A percentile compares a stretch with the other conserved stretches of the same genome.
These are phyloP conservation scores for Termitomyces sp. DNA, from an alignment of 768 basidiomycete species.

Conservation along the genomic window DNA sequence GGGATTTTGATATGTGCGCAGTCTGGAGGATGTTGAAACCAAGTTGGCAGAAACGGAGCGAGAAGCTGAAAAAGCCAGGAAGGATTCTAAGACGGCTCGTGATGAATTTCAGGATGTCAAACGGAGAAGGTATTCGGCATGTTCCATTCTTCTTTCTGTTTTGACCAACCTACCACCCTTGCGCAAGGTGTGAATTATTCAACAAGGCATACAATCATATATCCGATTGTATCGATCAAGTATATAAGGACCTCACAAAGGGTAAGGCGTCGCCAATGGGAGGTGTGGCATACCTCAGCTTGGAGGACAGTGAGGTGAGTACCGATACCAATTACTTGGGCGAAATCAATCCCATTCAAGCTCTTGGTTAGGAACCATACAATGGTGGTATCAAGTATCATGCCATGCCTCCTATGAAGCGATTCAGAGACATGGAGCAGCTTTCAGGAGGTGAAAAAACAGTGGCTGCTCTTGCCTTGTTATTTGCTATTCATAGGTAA, in stretches of 20 bases:
- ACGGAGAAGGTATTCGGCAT: conserved; percentile 55
- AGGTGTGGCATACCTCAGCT: conserved; percentile 92
- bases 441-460: conserved; percentile 98
- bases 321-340: neutral
- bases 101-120: conserved; percentile 91
- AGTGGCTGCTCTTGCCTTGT: conserved; percentile 91
- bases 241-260: conserved; percentile 98
- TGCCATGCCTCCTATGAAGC: conserved; percentile 99
- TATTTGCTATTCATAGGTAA: conserved; percentile 95
- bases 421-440: conserved; percentile 99
- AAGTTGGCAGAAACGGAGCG: conserved; percentile 87
- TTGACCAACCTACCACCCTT: neutral
- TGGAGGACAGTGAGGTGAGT: conserved; percentile 92
- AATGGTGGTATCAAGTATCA: conserved; percentile 94
- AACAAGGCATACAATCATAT: conserved; percentile 97
- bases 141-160: neutral
- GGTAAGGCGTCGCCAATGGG: conserved; percentile 92
- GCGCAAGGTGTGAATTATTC: conserved; percentile 69
- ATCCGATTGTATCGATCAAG: conserved; percentile 88
- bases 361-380: conserved; percentile 47
- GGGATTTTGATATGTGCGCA: conserved; percentile 21
- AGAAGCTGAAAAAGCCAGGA: conserved; percentile 89
- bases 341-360: neutral
- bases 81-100: conserved; percentile 85
- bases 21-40: conserved; percentile 80